Percentiles rank a stretch among this genome's conserved stretches.
Conservation (phyloP, 352 stramenopile species). For the Globisporangium megalacanthum region DNA sequence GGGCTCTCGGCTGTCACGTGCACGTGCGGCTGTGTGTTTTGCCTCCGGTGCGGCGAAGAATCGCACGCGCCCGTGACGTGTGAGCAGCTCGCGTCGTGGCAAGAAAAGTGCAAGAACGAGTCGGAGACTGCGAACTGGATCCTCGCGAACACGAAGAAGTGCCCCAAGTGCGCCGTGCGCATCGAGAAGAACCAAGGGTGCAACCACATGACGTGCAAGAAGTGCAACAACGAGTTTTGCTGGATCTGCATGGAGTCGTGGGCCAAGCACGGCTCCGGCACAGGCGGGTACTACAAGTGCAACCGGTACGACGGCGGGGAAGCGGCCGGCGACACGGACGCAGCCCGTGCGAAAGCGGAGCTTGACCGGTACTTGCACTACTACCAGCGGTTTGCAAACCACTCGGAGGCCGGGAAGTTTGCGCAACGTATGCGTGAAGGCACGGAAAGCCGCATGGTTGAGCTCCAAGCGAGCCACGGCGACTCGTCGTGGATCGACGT, state of each 20-base stretch:
- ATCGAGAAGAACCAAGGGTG: constrained; percentile 99
- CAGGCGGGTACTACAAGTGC: constrained; percentile 99
- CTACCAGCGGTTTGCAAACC: constrained; percentile 97
- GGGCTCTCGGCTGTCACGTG: constrained; percentile 76
- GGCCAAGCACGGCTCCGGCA: constrained; percentile 94
- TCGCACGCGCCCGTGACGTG: constrained; percentile 94
- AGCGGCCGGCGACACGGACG: constrained; percentile 67
- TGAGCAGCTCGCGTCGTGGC: constrained; percentile 90
- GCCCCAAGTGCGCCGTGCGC: constrained; percentile 96
- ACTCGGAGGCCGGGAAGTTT: constrained; percentile 96
- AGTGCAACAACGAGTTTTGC: constrained; percentile 96
- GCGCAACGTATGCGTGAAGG: constrained; percentile 94
- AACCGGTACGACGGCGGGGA: constrained; percentile 93
- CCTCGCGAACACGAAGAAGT: constrained; percentile 99
- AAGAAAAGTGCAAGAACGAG: constrained; percentile 97
- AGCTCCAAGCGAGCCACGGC: constrained; percentile 91
- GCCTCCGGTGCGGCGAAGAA: constrained; percentile 94
- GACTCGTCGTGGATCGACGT: constrained; percentile 96
- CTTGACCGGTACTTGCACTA: constrained; percentile 99
- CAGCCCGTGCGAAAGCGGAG: constrained; percentile 92
- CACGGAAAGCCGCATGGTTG: constrained; percentile 94
- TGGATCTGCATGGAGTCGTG: constrained; percentile 98
- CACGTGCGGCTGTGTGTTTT: constrained; percentile 87
- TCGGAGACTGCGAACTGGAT: constrained; percentile 99
- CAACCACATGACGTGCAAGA: constrained; percentile 99